Conservation (phyloP, 192 early-diverging fungal species). For the Gonapodya sp. region DNA sequence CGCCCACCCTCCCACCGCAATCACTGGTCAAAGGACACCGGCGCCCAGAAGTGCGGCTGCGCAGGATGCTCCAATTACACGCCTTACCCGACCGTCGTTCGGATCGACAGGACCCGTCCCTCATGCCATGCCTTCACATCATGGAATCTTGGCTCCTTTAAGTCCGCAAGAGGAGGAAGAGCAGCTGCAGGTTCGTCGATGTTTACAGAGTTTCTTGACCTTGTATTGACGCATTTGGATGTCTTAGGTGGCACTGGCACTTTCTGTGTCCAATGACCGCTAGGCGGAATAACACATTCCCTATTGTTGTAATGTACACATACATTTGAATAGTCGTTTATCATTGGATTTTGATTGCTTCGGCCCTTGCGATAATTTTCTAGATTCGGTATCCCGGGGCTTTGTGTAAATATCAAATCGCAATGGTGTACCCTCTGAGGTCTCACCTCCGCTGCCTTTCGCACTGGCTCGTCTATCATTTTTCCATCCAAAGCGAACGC, state of each 20-base stretch:
- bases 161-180: background rate
- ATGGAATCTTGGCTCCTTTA: background rate
- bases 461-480: conserved; percentile 31
- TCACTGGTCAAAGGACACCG: background rate
- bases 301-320: background rate
- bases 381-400: background rate
- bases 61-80: background rate
- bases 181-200: background rate
- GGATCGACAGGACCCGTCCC: background rate
- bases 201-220: too few species aligned
- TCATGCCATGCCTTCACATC: background rate
- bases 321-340: too few species aligned
- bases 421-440: background rate
- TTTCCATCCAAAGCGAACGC: conserved; percentile 92
- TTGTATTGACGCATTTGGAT: too few species aligned
- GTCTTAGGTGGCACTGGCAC: background rate
- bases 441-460: background rate
- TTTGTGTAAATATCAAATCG: too few species aligned
- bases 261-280: background rate
- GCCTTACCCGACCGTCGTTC: background rate
- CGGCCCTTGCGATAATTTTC: background rate
- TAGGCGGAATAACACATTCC: background rate
- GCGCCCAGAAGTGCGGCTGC: background rate
- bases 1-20: background rate
- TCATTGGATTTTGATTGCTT: background rate